These are phyloP conservation scores for Russula abietina DNA, from an alignment of 768 basidiomycete species.

Conservation along the genomic window DNA sequence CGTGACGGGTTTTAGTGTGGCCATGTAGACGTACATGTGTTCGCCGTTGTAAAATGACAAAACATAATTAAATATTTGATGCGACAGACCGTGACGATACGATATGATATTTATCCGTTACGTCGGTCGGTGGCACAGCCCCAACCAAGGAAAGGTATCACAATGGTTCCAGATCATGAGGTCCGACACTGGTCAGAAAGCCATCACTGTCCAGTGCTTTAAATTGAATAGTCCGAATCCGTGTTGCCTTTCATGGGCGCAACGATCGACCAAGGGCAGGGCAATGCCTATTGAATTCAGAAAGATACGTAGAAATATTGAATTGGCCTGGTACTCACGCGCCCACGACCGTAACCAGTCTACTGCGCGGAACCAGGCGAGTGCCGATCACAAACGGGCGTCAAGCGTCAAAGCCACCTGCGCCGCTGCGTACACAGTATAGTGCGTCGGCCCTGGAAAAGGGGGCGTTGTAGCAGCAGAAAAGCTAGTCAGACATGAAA, in stretches of 20 bases:
- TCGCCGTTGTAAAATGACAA: neutral
- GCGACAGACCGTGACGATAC: neutral
- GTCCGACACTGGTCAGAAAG: neutral
- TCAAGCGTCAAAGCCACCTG: neutral
- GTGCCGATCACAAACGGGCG: slow-evolving; percentile 8
- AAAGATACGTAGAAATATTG: neutral
- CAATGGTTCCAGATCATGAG: neutral
- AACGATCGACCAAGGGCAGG: neutral
- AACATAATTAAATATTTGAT: neutral
- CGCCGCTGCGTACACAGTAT: neutral
- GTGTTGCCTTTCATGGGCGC: neutral
- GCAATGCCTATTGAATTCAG: neutral
- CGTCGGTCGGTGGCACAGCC: neutral
- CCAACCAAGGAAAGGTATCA: neutral
- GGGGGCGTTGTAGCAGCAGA: neutral
- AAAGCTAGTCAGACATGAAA: slow-evolving; percentile 7
- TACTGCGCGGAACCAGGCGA: neutral
- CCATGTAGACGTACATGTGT: neutral
- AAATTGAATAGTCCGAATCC: neutral
- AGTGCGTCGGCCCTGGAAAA: neutral
- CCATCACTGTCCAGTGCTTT: neutral
- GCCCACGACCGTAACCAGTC: neutral
- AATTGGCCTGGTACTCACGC: neutral
- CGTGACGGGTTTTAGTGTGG: slow-evolving; percentile 10
- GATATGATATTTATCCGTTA: neutral